These are phyloP conservation scores for Carex cristatella DNA, from an alignment of 176 grass and related monocot genomes.

Conservation along the genomic window DNA sequence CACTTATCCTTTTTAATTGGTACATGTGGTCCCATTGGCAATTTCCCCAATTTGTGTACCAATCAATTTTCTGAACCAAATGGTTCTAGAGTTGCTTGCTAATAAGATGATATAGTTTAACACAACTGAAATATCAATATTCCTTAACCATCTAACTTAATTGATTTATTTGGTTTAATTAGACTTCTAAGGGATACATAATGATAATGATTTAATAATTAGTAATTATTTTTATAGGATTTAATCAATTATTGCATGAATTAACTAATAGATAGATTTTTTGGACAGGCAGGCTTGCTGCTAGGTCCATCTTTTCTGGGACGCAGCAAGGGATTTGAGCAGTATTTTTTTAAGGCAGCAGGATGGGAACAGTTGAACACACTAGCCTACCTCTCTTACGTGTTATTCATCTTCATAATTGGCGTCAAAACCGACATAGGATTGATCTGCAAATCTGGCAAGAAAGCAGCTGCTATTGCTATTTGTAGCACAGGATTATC, in stretches of 20 bases:
- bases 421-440: slow-evolving; percentile 77
- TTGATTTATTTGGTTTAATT: neutral
- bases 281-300: slow-evolving; percentile 45
- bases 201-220: neutral
- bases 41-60: neutral
- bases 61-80: neutral
- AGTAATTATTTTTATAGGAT: neutral
- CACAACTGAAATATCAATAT: neutral
- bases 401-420: slow-evolving; percentile 58
- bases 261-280: neutral
- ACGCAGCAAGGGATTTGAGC: slow-evolving; percentile 7
- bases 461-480: slow-evolving; percentile 63
- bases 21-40: neutral
- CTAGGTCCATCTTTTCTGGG: slow-evolving; percentile 54
- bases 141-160: neutral
- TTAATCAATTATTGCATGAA: neutral
- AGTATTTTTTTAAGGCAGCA: slow-evolving; percentile 40
- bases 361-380: slow-evolving; percentile 63
- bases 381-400: slow-evolving; percentile 43
- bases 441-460: slow-evolving; percentile 62
- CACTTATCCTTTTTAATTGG: neutral
- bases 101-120: neutral
- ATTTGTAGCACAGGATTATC: slow-evolving; percentile 32
- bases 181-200: neutral
- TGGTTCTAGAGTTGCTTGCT: neutral